A percentile compares a stretch with the other conserved stretches of the same genome.
Evolutionary conservation across 371 early-diverging fungal species (phyloP).

Genomic region (Syncephalastrum contaminatum): DNA sequence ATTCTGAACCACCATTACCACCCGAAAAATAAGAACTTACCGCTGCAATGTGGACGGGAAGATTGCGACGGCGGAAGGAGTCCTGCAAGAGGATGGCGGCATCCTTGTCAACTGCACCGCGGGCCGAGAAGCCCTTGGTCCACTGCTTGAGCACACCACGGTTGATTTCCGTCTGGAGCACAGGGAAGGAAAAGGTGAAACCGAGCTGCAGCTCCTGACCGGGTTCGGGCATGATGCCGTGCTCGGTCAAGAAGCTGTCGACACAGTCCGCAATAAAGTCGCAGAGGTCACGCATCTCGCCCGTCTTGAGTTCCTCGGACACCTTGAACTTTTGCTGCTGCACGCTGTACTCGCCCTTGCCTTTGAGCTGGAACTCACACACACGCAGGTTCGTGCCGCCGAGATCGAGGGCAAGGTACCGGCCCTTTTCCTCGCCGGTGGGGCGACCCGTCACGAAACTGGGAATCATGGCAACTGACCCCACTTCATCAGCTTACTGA

Average conservation of each 20-base stretch:
- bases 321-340: slow-evolving; percentile 69
- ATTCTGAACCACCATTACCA: background rate
- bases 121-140: slow-evolving; percentile 86
- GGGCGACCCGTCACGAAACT: slow-evolving; percentile 81
- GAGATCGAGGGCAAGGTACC: slow-evolving; percentile 88
- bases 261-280: slow-evolving; percentile 89
- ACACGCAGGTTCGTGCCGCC: slow-evolving; percentile 95
- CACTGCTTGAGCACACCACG: slow-evolving; percentile 80
- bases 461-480: slow-evolving; percentile 64
- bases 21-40: slow-evolving; percentile 22
- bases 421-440: slow-evolving; percentile 80
- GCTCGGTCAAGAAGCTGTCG: slow-evolving; percentile 64
- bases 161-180: slow-evolving; percentile 73
- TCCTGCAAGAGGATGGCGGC: slow-evolving; percentile 78
- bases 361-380: slow-evolving; percentile 76
- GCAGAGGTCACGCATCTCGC: slow-evolving; percentile 61
- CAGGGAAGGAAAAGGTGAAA: slow-evolving; percentile 93
- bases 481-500: background rate
- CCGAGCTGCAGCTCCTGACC: slow-evolving; percentile 51
- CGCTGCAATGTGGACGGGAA: slow-evolving; percentile 74
- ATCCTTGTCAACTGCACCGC: slow-evolving; percentile 75
- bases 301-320: slow-evolving; percentile 30
- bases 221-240: slow-evolving; percentile 12
- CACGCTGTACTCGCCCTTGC: slow-evolving; percentile 59
- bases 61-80: slow-evolving; percentile 70